A percentile compares a stretch with the other conserved stretches of the same genome.
phyloP scores from a whole-genome alignment of 768 basidiomycete species.

The Lepiota venenata region DNA sequence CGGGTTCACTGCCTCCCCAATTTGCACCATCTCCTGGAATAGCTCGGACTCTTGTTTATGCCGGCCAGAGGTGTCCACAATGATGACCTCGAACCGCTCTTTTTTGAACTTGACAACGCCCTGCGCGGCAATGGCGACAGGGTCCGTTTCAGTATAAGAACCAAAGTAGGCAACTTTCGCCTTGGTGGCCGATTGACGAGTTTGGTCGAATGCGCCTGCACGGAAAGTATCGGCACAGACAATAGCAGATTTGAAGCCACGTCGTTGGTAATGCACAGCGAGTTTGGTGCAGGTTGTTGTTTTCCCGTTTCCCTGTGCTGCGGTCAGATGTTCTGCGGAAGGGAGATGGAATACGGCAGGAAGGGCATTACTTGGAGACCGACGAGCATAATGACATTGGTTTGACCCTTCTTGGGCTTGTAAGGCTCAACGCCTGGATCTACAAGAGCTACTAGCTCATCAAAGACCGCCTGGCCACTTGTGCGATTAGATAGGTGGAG shows the following conservation, averaged over 20 bases:
- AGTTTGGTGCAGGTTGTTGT: conserved; percentile 99
- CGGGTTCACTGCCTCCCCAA: conserved; percentile 88
- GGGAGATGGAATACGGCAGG: background rate
- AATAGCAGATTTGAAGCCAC: conserved; percentile 95
- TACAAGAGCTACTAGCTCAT: conserved; percentile 92
- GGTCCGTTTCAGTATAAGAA: conserved; percentile 98
- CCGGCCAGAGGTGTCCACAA: conserved; percentile 96
- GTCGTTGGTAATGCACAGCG: conserved; percentile 94
- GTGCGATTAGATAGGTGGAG: background rate
- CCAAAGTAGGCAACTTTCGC: conserved; percentile 99
- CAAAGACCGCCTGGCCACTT: conserved; percentile 77
- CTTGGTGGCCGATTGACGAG: conserved; percentile 97
- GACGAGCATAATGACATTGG: conserved; percentile 96
- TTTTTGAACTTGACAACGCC: conserved; percentile 98
- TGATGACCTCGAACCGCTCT: conserved; percentile 97
- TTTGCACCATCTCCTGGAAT: conserved; percentile 98
- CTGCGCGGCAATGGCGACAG: conserved; percentile 89
- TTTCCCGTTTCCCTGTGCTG: conserved; percentile 87
- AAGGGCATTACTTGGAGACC: conserved; percentile 74
- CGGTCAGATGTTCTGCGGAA: background rate
- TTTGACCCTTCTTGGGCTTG: conserved; percentile 93
- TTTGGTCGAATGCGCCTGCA: conserved; percentile 98
- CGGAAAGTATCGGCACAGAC: conserved; percentile 99
- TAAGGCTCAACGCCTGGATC: conserved; percentile 96
- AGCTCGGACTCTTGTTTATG: conserved; percentile 97